Conservation (phyloP, 2,329 filamentous ascomycete species). For the Ascosphaera apis region DNA sequence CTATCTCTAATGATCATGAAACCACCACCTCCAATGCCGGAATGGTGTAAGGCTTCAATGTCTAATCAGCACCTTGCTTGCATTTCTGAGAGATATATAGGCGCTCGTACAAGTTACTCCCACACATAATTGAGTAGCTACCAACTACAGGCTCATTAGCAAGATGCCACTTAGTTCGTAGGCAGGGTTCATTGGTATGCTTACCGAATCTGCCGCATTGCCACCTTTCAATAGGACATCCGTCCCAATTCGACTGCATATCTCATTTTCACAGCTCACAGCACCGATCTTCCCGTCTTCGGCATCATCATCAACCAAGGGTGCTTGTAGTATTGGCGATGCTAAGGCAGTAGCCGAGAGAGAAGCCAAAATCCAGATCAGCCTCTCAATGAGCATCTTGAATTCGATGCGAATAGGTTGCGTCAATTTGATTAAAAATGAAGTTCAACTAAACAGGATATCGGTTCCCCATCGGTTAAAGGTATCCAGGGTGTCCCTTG, state of each 20-base stretch:
- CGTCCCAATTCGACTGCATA: constrained; percentile 47
- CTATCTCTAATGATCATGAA: constrained; percentile 61
- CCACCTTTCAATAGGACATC: constrained; percentile 38
- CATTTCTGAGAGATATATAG: not conserved
- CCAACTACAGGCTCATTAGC: constrained; percentile 21
- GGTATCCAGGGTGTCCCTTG: too few relatives aligned
- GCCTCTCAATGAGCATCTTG: too few relatives aligned
- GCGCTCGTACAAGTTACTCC: constrained; percentile 36
- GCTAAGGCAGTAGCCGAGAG: too few relatives aligned
- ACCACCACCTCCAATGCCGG: constrained; percentile 69
- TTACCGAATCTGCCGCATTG: constrained; percentile 50
- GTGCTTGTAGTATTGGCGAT: too few relatives aligned
- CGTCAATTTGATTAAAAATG: too few relatives aligned
- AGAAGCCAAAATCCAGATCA: too few relatives aligned
- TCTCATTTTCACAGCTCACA: constrained; percentile 43
- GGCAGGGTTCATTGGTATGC: constrained; percentile 7
- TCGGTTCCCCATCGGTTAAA: too few relatives aligned
- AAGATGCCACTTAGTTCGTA: not conserved
- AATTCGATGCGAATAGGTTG: too few relatives aligned
- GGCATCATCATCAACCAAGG: too few relatives aligned
- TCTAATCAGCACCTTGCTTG: not conserved
- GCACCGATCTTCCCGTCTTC: constrained; percentile 27
- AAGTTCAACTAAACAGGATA: too few relatives aligned
- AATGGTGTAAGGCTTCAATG: constrained; percentile 42
- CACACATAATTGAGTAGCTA: constrained; percentile 52